A percentile compares a stretch with the other conserved stretches of the same genome.
These are phyloP conservation scores for Nannochloris sp. DNA, from an alignment of 139 green algal species.

Conservation along the genomic window DNA sequence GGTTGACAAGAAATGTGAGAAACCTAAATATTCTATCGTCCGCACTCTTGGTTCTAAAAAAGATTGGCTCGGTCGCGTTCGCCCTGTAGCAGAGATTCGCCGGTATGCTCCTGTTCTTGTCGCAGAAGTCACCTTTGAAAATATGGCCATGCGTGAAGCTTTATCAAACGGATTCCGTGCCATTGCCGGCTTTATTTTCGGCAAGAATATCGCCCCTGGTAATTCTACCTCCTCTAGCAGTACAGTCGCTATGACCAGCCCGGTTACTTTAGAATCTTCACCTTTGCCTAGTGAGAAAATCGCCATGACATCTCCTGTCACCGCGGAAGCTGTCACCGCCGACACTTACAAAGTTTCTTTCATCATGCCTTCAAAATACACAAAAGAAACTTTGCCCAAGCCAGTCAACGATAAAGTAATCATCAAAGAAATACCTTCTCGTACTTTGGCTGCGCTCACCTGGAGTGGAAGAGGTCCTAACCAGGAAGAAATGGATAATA, in stretches of 20 bases:
- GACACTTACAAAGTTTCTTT: slow-evolving; percentile 40
- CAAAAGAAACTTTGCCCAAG: slow-evolving; percentile 39
- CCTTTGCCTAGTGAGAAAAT: slow-evolving; percentile 18
- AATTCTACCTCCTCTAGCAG: not conserved
- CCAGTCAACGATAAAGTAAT: slow-evolving; percentile 41
- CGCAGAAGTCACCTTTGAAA: slow-evolving; percentile 33
- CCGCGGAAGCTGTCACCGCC: slow-evolving; percentile 6
- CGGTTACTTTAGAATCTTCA: slow-evolving; percentile 38
- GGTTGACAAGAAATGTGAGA: slow-evolving; percentile 40
- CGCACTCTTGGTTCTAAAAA: slow-evolving; percentile 18
- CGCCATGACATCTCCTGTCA: slow-evolving; percentile 29
- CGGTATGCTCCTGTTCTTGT: slow-evolving; percentile 42
- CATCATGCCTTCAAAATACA: slow-evolving; percentile 60
- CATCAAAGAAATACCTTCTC: slow-evolving; percentile 33
- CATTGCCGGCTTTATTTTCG: slow-evolving; percentile 61
- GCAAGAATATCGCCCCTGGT: slow-evolving; percentile 32
- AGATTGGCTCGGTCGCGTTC: not conserved
- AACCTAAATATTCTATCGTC: slow-evolving; percentile 41
- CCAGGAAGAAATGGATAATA: slow-evolving; percentile 6
- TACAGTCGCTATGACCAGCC: slow-evolving; percentile 57
- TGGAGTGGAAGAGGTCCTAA: slow-evolving; percentile 31
- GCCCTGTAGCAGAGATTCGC: slow-evolving; percentile 21
- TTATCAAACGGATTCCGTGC: slow-evolving; percentile 36
- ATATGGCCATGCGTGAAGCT: slow-evolving; percentile 19
- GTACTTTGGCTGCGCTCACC: slow-evolving; percentile 39